Evolutionary conservation across 805 yeast genomes (phyloP), one percentile per base, ranked within the genome.

Genomic region (Metschnikowia vanudenii): DNA sequence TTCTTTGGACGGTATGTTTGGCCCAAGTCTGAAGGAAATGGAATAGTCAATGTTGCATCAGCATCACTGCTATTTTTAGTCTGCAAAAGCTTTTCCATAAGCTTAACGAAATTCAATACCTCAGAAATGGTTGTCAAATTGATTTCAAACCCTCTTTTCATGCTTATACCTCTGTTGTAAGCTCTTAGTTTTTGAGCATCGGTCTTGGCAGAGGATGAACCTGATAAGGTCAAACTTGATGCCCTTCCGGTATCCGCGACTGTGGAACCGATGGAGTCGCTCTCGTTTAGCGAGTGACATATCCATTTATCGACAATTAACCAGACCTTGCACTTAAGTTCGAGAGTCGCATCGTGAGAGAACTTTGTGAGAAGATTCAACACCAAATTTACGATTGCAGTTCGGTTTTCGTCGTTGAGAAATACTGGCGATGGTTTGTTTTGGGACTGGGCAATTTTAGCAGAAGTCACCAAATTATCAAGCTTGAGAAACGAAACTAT

Each of bases 1-100:
- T 61, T 77, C 42, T 64, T 60, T 30, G 50, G 39, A 55, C 96
- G 75, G 52, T 81, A 78, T 0, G 72, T 69, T 2, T 61, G 60
- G 0, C 96, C 96, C 22, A 89, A 61, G 43, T 76, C 79, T 6
- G 69, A 55, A 0, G 96, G 96, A 56, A 74, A 85, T 11, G 80
- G 72, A 12, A 82, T 58, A 4, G 36, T 14, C 31, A 38, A 42
- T 4, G 36, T 26, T 2, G 26, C 22, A 26, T 53, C 48, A 17
- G 57, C 58, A 16, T 47, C 58, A 10, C 56, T 47, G 11, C 17
- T 45, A 20, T 36, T 18, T 16, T 26, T 26, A 19, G 68, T 58
- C 35, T 55, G 45, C 64, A 76, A 45, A 43, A 84, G 65, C 8
- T 56, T 67, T 2, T 72, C 70, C 18, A 88, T 47, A 18, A 92